Evolutionary conservation across 352 stramenopile species (phyloP).

Genomic region (Pythium oligandrum): DNA sequence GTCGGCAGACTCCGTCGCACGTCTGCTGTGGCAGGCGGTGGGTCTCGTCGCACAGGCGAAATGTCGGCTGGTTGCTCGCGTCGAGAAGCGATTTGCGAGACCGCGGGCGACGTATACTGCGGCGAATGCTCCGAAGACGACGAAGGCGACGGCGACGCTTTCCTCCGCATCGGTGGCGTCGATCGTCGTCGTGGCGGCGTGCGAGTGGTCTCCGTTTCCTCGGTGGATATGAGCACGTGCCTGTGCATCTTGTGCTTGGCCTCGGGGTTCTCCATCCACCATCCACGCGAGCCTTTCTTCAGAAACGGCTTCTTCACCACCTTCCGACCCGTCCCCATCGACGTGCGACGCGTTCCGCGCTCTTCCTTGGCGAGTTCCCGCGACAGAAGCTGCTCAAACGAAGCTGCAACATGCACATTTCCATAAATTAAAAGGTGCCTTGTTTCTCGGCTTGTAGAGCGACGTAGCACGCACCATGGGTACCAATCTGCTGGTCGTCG

Average conservation of each 20-base stretch:
- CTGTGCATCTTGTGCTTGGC: conserved; percentile 51
- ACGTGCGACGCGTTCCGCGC: not conserved
- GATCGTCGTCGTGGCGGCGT: not conserved
- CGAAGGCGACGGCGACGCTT: not conserved
- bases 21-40: not conserved
- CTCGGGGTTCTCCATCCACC: conserved; percentile 71
- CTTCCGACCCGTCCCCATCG: not conserved
- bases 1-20: conserved; percentile 8
- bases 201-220: conserved; percentile 12
- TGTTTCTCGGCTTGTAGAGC: not conserved
- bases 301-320: conserved; percentile 55
- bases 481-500: conserved; percentile 11
- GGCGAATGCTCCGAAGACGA: not conserved
- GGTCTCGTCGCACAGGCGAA: conserved; percentile 6
- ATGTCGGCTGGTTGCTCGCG: conserved; percentile 1
- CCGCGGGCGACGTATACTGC: not conserved
- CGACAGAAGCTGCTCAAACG: conserved; percentile 67
- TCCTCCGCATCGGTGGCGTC: not conserved
- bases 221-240: conserved; percentile 54
- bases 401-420: conserved; percentile 19
- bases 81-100: not conserved
- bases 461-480: conserved; percentile 10
- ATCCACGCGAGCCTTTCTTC: conserved; percentile 69
- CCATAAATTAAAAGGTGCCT: not conserved
- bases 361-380: conserved; percentile 46